Evolutionary conservation across 2,329 filamentous ascomycete species (phyloP).

Genomic region (Uncinocarpus reesii): DNA sequence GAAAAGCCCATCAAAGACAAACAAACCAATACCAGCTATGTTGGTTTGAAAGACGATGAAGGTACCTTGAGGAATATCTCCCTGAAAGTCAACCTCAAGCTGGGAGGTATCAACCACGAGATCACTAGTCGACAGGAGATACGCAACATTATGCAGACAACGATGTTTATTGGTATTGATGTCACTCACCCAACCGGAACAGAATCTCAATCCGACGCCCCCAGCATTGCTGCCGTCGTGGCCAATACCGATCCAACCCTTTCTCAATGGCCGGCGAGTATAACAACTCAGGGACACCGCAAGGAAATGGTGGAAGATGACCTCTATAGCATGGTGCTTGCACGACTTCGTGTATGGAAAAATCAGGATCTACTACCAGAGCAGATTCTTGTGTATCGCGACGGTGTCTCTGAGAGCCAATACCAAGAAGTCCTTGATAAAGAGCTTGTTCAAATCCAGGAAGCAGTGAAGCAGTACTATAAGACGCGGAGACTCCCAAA

Average conservation of each 20-base stretch:
- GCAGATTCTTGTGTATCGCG: constrained; percentile 74
- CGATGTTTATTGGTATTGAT: constrained; percentile 80
- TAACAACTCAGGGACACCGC: constrained; percentile 52
- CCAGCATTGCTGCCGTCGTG: constrained; percentile 72
- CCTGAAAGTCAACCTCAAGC: constrained; percentile 73
- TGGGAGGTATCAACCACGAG: constrained; percentile 62
- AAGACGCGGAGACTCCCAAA: constrained; percentile 43
- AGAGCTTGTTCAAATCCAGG: constrained; percentile 48
- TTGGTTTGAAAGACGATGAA: constrained; percentile 1
- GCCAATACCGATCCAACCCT: constrained; percentile 60
- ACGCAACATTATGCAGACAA: constrained; percentile 54
- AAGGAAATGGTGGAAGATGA: constrained; percentile 59
- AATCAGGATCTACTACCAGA: constrained; percentile 43
- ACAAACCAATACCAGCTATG: too few relatives aligned
- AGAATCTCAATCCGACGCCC: constrained; percentile 47
- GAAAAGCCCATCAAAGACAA: constrained; percentile 2
- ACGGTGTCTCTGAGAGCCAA: constrained; percentile 81
- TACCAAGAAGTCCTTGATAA: constrained; percentile 56
- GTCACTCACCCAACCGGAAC: constrained; percentile 72
- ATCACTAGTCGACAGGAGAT: constrained; percentile 44
- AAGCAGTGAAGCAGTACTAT: constrained; percentile 54
- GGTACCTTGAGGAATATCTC: constrained; percentile 50
- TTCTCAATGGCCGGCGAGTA: constrained; percentile 67
- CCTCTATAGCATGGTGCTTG: constrained; percentile 51
- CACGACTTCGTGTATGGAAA: constrained; percentile 56